These are phyloP conservation scores for Kondoa subrosea DNA, from an alignment of 768 basidiomycete species.

Conservation along the genomic window DNA sequence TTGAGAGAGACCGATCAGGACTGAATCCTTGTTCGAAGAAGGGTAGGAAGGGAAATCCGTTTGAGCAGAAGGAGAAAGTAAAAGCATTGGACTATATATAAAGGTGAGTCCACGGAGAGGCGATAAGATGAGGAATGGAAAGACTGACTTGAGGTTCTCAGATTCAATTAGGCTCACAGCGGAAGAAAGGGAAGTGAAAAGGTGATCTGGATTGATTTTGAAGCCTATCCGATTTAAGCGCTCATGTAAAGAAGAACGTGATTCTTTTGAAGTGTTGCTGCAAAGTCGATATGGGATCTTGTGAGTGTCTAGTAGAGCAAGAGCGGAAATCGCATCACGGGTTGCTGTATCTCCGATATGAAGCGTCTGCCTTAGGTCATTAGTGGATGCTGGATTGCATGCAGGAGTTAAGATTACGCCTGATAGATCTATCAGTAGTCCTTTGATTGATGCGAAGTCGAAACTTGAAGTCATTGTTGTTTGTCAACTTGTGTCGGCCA, in stretches of 20 bases:
- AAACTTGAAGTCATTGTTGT: background rate
- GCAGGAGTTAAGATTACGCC: background rate
- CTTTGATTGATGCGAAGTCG: background rate
- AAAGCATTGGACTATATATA: conserved; percentile 40
- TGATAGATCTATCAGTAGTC: background rate
- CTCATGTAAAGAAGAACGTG: conserved; percentile 31
- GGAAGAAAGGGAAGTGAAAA: conserved; percentile 50
- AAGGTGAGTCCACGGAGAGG: background rate
- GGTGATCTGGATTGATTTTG: conserved; percentile 31
- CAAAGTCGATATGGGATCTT: conserved; percentile 39
- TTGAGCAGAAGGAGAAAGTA: conserved; percentile 39
- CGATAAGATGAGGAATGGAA: conserved; percentile 1
- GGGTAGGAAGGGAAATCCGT: conserved; percentile 38
- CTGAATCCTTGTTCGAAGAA: conserved; percentile 38
- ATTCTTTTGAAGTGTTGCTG: conserved; percentile 56
- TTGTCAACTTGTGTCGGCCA: background rate
- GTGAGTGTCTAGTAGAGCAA: conserved; percentile 31
- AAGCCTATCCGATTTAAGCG: conserved; percentile 42
- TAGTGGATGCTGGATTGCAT: conserved; percentile 30
- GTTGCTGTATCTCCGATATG: conserved; percentile 43
- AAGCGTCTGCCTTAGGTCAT: conserved; percentile 54
- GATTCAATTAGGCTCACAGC: conserved; percentile 39
- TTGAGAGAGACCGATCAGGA: conserved; percentile 44
- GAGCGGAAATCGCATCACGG: conserved; percentile 38
- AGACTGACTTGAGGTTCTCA: conserved; percentile 34